phyloP scores from a whole-genome alignment of 164 flowering plant species.

The Vitis amurensis region DNA sequence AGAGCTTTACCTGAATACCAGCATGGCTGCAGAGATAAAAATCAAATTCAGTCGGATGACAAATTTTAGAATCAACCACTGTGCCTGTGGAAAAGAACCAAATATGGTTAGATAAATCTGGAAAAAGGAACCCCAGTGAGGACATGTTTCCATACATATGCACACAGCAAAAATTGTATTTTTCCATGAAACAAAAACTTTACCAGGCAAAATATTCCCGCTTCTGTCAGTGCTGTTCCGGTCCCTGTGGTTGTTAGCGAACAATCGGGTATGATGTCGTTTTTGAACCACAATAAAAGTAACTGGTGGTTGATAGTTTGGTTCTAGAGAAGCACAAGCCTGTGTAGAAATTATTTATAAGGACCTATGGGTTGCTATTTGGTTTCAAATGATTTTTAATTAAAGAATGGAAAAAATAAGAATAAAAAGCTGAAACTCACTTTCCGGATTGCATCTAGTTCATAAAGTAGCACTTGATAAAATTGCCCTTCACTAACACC shows the following conservation, averaged over 20 bases:
- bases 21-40: slow-evolving; percentile 97
- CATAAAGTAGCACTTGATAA: slow-evolving; percentile 79
- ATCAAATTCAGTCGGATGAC: slow-evolving; percentile 93
- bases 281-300: slow-evolving; percentile 92
- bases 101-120: slow-evolving; percentile 13
- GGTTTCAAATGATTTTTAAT: background rate
- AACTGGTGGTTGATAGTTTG: slow-evolving; percentile 83
- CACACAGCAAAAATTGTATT: background rate
- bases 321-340: slow-evolving; percentile 95
- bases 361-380: background rate
- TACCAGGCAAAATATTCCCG: slow-evolving; percentile 86
- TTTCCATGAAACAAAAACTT: background rate
- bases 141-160: background rate
- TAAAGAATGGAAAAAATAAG: background rate
- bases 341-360: slow-evolving; percentile 20
- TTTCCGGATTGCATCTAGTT: slow-evolving; percentile 85
- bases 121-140: slow-evolving; percentile 1
- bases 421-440: slow-evolving; percentile 27
- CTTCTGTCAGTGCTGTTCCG: slow-evolving; percentile 73
- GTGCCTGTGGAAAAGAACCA: slow-evolving; percentile 42
- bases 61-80: slow-evolving; percentile 82
- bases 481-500: slow-evolving; percentile 98
- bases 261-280: slow-evolving; percentile 86
- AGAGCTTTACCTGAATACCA: slow-evolving; percentile 70
- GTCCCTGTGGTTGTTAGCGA: slow-evolving; percentile 74